A percentile compares a stretch with the other conserved stretches of the same genome.
Evolutionary conservation across 352 stramenopile genomes (phyloP).

Genomic region (Thalassiosira pacifica): DNA sequence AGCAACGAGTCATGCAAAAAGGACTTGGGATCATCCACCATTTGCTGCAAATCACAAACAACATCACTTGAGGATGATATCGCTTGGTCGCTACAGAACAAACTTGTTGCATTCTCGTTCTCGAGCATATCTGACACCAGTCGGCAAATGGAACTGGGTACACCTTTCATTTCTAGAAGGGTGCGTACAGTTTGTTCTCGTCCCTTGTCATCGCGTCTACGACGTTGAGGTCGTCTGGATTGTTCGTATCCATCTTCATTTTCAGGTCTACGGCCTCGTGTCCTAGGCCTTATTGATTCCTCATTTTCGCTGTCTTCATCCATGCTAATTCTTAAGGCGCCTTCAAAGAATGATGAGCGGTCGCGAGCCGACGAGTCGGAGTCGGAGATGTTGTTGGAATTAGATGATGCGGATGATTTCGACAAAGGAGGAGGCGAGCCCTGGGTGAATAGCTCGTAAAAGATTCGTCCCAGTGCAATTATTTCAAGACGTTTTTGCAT

Average conservation of each 20-base stretch:
- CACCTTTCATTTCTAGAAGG: background rate
- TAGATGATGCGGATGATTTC: background rate
- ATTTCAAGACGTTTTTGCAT: background rate
- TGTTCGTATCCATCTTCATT: too few species aligned
- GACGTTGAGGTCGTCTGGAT: background rate
- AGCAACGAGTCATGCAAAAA: constrained; percentile 38
- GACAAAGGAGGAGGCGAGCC: background rate
- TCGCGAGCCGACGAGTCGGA: too few species aligned
- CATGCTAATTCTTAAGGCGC: background rate
- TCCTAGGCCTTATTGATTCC: background rate
- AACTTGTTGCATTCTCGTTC: background rate
- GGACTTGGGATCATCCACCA: constrained; percentile 12
- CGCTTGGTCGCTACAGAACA: constrained; percentile 4
- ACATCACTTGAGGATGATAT: constrained; percentile 11
- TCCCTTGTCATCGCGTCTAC: too few species aligned
- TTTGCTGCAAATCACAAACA: constrained; percentile 23
- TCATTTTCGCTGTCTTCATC: background rate
- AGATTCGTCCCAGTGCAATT: background rate
- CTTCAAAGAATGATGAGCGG: background rate
- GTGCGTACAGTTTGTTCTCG: too few species aligned
- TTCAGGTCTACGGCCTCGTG: background rate
- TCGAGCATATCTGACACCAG: constrained; percentile 42
- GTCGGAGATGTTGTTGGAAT: too few species aligned
- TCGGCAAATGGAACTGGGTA: constrained; percentile 8
- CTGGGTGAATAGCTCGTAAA: constrained; percentile 20